Evolutionary conservation across 108 stramenopile genomes (phyloP).

Genomic region (Conticribra weissflogii): DNA sequence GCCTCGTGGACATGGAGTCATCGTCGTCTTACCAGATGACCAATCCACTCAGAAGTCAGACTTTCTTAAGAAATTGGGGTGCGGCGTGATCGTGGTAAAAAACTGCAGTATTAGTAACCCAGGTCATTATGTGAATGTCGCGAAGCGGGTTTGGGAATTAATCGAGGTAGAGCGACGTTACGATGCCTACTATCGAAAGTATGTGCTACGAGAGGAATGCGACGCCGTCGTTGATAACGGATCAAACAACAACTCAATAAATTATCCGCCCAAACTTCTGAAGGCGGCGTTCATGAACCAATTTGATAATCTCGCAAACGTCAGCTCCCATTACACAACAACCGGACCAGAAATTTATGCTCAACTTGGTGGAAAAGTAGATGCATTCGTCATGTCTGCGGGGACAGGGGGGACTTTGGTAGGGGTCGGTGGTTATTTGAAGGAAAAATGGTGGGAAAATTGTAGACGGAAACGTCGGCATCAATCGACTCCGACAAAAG

Average conservation of each 20-base stretch:
- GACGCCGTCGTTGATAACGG: not conserved
- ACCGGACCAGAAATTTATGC: constrained; percentile 93
- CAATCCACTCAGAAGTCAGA: constrained; percentile 86
- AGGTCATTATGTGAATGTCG: constrained; percentile 94
- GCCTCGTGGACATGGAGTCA: constrained; percentile 82
- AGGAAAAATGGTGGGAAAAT: constrained; percentile 52
- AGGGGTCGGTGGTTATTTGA: constrained; percentile 85
- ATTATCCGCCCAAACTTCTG: constrained; percentile 33
- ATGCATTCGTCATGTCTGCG: constrained; percentile 96
- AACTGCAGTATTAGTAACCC: constrained; percentile 92
- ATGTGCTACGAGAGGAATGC: constrained; percentile 10
- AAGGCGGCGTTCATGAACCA: constrained; percentile 93
- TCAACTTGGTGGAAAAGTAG: constrained; percentile 61
- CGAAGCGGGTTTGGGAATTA: constrained; percentile 60
- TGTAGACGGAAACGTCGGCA: constrained; percentile 10
- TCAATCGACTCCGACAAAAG: constrained; percentile 27
- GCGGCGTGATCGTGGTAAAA: constrained; percentile 82
- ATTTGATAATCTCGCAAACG: constrained; percentile 93
- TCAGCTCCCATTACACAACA: constrained; percentile 73
- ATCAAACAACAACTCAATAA: not conserved
- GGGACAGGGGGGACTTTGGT: constrained; percentile 97
- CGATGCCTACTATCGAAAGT: constrained; percentile 40
- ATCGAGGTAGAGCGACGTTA: constrained; percentile 49
- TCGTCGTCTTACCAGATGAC: constrained; percentile 96
- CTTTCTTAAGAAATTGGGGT: constrained; percentile 77